A percentile compares a stretch with the other conserved stretches of the same genome.
phyloP scores from a whole-genome alignment of 768 basidiomycete genomes.

The Calocera viscosa region DNA sequence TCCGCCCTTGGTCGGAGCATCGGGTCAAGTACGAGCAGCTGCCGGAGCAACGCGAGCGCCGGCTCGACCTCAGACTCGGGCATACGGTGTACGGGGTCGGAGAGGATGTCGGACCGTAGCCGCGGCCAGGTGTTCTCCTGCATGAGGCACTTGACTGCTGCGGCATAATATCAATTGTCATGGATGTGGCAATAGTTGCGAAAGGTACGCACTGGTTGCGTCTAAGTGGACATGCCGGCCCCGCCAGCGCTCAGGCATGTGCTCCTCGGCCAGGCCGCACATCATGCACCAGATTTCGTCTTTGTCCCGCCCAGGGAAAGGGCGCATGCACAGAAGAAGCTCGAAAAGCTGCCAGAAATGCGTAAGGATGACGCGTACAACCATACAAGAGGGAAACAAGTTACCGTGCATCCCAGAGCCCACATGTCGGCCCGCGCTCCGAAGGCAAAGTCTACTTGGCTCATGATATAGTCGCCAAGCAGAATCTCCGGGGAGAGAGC shows the following conservation, averaged over 20 bases:
- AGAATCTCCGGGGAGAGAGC: conserved; percentile 1
- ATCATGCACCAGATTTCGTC: conserved; percentile 7
- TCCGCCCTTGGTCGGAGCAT: neutral
- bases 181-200: neutral
- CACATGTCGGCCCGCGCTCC: neutral
- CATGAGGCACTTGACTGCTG: conserved; percentile 3
- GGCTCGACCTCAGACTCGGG: neutral
- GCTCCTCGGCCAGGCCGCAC: neutral
- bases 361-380: neutral
- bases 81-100: neutral
- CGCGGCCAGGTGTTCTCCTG: neutral
- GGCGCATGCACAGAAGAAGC: neutral
- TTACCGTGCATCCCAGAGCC: neutral
- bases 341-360: neutral
- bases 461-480: neutral
- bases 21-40: neutral
- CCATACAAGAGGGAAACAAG: neutral
- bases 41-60: neutral
- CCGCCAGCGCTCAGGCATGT: neutral
- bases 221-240: conserved; percentile 1
- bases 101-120: neutral
- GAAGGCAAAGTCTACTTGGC: neutral
- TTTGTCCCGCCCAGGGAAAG: neutral
- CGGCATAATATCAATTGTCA: neutral
- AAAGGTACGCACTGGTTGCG: neutral